Conservation (phyloP, 257 asterid species). For the Hygrophila difformis region DNA sequence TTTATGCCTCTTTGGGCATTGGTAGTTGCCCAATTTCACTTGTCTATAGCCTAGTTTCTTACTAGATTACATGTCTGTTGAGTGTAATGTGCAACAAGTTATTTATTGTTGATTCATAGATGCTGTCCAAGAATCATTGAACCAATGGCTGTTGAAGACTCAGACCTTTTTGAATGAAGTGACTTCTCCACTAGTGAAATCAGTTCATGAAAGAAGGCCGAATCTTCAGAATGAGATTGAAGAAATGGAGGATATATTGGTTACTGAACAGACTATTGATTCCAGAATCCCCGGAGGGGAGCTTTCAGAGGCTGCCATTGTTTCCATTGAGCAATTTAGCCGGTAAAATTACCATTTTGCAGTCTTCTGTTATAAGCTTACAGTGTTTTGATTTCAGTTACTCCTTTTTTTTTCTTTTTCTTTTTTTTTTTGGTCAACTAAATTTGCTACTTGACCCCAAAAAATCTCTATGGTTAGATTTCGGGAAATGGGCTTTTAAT, state of each 20-base stretch:
- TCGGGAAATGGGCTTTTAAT: background rate
- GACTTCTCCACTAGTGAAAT: conserved; percentile 71
- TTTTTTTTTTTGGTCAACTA: too few relatives aligned
- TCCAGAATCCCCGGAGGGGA: conserved; percentile 60
- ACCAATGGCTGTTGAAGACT: conserved; percentile 73
- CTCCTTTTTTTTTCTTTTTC: background rate
- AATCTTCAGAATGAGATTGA: conserved; percentile 28
- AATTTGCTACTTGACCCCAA: too few relatives aligned
- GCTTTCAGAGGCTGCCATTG: conserved; percentile 75
- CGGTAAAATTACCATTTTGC: conserved; percentile 43
- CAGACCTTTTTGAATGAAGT: conserved; percentile 67
- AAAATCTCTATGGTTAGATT: background rate
- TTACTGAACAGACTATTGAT: conserved; percentile 67
- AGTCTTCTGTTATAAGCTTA: too few relatives aligned
- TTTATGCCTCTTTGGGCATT: too few relatives aligned
- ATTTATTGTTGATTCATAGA: conserved; percentile 32
- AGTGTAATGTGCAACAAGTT: conserved; percentile 2
- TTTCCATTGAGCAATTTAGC: conserved; percentile 96
- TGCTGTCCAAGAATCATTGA: conserved; percentile 70
- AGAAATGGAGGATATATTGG: conserved; percentile 54
- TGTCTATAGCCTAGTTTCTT: too few relatives aligned
- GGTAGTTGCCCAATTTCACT: too few relatives aligned
- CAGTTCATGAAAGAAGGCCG: conserved; percentile 47
- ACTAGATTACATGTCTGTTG: background rate
- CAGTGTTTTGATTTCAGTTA: too few relatives aligned